Base-by-base conservation (phyloP, 2,329 filamentous ascomycete genomes). In the Arthrobotrys iridis region DNA sequence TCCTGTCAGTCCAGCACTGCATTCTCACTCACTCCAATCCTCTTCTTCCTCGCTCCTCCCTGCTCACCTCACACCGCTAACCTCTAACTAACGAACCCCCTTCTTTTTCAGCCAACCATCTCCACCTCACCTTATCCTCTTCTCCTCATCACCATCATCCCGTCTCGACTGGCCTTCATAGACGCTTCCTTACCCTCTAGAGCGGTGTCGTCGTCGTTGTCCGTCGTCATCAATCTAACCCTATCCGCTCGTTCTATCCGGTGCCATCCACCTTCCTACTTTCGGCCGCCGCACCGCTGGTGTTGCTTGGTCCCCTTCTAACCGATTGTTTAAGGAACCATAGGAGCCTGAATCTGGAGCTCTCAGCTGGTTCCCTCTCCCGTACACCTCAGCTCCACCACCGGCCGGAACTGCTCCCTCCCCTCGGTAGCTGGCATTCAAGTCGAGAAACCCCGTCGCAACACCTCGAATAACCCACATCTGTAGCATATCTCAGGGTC, bases 111-210 rank as follows among this genome's bases (percentile, higher is more conserved):
- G 48, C 81, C 71, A 71, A 78, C 74, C 78, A 83, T 85, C 50
- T 83, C 59, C 83, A 72, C 76, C 84, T 84, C 77, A 85, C 84
- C 84, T 85, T 85, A 72, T 83, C 81, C 70, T 83, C 83, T n/a
- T n/a, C 67, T n/a, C 24, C 43, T 48, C 57, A 30, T 28, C 24
- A 83, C 81, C 22, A 83, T 83, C 78, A 83, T 85, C n/a, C 55
- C 82, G 81, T 66, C 40, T 46, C 33, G 35, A 50, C 52, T 60
- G 20, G 30, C 55, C 55, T 10, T 55, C 50, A 28, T 33, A 18
- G 48, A 48, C 62, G 37, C 15, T 24, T 26, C 41, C 33, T n/a
- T 50, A 41, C 41, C 33, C 33, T 22, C 43, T 33, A 46, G 43
- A 28, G 18, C 26, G 15, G 43, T 45, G 83, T 84, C 84, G 84